Evolutionary conservation across 257 asterid species (phyloP), one percentile per base, ranked within the genome.

Genomic region (Penstemon barbatus): DNA sequence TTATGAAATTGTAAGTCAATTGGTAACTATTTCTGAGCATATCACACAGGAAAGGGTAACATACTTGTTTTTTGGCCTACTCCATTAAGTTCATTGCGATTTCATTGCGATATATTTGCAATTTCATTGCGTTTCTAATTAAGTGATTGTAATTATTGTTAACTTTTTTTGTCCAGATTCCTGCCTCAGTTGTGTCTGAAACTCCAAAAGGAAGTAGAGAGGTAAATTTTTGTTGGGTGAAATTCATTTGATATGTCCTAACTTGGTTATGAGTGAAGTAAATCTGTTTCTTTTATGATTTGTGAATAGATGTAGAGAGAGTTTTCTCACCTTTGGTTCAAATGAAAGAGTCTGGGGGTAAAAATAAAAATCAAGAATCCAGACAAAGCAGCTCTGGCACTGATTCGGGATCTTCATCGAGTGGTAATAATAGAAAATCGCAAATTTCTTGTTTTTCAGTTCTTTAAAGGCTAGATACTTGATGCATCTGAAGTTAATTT

Each of bases 391-490:
- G 87, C 80, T 84, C 88, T 64, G 79, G 85, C 73, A 63, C 83
- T 53, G 84, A 83, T 64, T 82, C 92, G 4, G 90, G 89, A 73
- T 90, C 88, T 57, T 86, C 87, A 54, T 85, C 92, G 55, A 82
- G 92, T 69, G 89, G 90, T 91, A 79, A 18, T 70, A 57, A 58
- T 69, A 62, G 53, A 68, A 71, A 57, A 12, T 61, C 77, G 38
- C 58, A 61, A 37, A 25, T 55, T 69, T 53, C 4, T 50, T 56
- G 59, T 58, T 42, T 57, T 11, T 5, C 11, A 11, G 57, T 51
- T 72, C 36, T 39, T 50, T 64, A 54, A 58, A 42, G 50, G 33
- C 2, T 25, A 2, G 33, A 25, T 36, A 15, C 41, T 53, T 61
- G 10, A 55, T 63, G 56, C 55, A 70, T 40, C 65, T 71, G 50